A percentile compares a stretch with the other conserved stretches of the same genome.
Conservation (phyloP, 805 yeast species). For the Komagataella mondaviorum region DNA sequence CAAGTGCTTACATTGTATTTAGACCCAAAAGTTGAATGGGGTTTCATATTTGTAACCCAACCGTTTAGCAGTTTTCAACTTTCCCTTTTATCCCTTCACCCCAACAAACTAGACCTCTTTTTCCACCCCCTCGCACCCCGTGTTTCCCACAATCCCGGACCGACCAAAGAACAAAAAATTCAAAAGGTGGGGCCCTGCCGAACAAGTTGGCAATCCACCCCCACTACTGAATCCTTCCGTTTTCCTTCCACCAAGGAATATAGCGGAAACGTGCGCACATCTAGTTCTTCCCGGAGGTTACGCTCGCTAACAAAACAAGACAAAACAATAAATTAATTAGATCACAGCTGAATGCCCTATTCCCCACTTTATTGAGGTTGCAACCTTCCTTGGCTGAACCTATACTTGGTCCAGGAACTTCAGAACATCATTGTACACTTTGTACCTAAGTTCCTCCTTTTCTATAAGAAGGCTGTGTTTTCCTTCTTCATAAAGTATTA, state of each 20-base stretch:
- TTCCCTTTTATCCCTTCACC: not conserved
- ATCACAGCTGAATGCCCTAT: too few species aligned
- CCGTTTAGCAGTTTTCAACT: not conserved
- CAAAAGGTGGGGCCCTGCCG: too few species aligned
- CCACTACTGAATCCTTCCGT: not conserved
- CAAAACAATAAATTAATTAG: not conserved
- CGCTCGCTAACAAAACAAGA: not conserved
- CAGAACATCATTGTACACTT: slow-evolving; percentile 22
- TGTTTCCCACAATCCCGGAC: not conserved
- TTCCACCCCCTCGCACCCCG: not conserved
- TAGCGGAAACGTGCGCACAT: too few species aligned
- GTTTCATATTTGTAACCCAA: not conserved
- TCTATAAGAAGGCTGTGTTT: slow-evolving; percentile 35
- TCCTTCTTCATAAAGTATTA: slow-evolving; percentile 15
- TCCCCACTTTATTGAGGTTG: not conserved
- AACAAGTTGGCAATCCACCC: not conserved
- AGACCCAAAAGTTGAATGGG: not conserved
- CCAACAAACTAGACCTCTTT: not conserved
- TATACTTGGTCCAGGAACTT: slow-evolving; percentile 19
- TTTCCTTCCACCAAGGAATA: too few species aligned
- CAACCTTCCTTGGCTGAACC: not conserved
- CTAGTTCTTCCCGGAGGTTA: too few species aligned
- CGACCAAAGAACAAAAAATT: not conserved
- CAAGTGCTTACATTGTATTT: not conserved
- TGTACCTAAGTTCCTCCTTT: slow-evolving; percentile 22